Percentiles rank a stretch among this genome's conserved stretches.
phyloP scores from a whole-genome alignment of 2,329 filamentous ascomycete genomes.

The Gnomoniopsis sp. region DNA sequence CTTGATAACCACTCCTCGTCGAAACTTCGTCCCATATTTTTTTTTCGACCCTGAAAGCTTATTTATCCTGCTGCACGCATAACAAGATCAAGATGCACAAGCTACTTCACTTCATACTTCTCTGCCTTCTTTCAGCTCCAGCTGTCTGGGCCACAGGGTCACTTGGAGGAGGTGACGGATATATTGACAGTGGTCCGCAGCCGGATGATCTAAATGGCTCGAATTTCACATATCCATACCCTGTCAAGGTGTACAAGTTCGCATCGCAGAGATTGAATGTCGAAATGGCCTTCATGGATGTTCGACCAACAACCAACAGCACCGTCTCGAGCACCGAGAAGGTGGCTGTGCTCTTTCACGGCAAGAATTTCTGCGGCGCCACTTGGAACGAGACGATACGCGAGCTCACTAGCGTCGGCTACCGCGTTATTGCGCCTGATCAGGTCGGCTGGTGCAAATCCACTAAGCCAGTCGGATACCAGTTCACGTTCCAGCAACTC shows the following conservation, averaged over 20 bases:
- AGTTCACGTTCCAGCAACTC: conserved; percentile 50
- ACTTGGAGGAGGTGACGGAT: conserved; percentile 1
- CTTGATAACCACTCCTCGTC: neutral
- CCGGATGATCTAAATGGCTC: conserved; percentile 43
- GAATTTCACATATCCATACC: conserved; percentile 51
- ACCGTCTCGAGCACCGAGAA: conserved; percentile 25
- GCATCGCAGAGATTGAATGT: conserved; percentile 44
- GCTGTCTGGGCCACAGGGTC: neutral
- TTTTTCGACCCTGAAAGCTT: too few species aligned
- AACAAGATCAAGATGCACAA: neutral
- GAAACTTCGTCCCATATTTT: neutral
- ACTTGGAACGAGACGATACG: conserved; percentile 49
- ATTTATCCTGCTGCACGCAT: neutral
- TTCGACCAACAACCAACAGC: conserved; percentile 34
- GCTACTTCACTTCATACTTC: neutral
- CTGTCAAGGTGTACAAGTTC: conserved; percentile 45
- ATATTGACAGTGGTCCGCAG: conserved; percentile 34
- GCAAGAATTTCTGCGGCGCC: conserved; percentile 54
- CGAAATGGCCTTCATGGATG: conserved; percentile 55
- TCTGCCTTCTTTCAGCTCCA: neutral
- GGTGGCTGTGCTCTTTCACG: conserved; percentile 47
- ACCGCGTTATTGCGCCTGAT: conserved; percentile 51
- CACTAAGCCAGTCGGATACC: conserved; percentile 46
- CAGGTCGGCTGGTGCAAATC: conserved; percentile 58
- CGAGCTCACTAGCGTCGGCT: conserved; percentile 39